These are phyloP conservation scores for Lipomyces lipofer DNA, from an alignment of 805 yeast genomes.

Conservation along the genomic window DNA sequence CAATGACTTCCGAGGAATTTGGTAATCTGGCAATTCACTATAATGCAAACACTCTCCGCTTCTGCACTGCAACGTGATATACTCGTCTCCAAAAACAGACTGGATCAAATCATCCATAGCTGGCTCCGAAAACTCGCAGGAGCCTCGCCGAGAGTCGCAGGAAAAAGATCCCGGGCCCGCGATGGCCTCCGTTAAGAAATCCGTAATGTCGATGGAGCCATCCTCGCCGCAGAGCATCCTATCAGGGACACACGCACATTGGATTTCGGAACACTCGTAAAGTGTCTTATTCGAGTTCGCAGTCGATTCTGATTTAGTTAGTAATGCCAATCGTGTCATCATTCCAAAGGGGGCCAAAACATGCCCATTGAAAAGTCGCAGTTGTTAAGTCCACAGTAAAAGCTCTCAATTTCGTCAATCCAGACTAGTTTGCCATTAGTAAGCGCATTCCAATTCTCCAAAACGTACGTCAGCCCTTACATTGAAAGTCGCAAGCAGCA, in stretches of 20 bases:
- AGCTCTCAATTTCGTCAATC: slow-evolving; percentile 88
- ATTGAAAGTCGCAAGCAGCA: slow-evolving; percentile 79
- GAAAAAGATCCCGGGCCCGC: slow-evolving; percentile 90
- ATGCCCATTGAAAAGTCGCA: slow-evolving; percentile 72
- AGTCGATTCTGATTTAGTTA: slow-evolving; percentile 12
- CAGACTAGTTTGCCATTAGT: slow-evolving; percentile 49
- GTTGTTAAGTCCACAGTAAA: slow-evolving; percentile 77
- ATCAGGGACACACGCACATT: slow-evolving; percentile 90
- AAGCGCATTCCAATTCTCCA: background rate
- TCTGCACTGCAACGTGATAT: slow-evolving; percentile 74
- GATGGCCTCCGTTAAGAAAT: slow-evolving; percentile 85
- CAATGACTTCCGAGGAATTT: slow-evolving; percentile 54
- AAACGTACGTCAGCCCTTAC: slow-evolving; percentile 6
- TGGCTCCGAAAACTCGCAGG: slow-evolving; percentile 88
- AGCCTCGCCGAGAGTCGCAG: slow-evolving; percentile 63
- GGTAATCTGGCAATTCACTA: slow-evolving; percentile 90
- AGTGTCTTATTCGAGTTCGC: slow-evolving; percentile 59
- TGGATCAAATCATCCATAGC: slow-evolving; percentile 90
- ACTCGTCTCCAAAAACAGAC: slow-evolving; percentile 92
- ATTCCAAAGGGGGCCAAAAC: background rate
- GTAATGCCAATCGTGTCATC: background rate
- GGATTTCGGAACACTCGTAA: slow-evolving; percentile 72
- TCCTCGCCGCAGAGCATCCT: slow-evolving; percentile 90
- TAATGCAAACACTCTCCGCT: slow-evolving; percentile 92
- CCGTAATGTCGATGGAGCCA: slow-evolving; percentile 89